These are phyloP conservation scores for Paramecium sexaurelia DNA, from an alignment of 73 alveolate species.

Conservation along the genomic window DNA sequence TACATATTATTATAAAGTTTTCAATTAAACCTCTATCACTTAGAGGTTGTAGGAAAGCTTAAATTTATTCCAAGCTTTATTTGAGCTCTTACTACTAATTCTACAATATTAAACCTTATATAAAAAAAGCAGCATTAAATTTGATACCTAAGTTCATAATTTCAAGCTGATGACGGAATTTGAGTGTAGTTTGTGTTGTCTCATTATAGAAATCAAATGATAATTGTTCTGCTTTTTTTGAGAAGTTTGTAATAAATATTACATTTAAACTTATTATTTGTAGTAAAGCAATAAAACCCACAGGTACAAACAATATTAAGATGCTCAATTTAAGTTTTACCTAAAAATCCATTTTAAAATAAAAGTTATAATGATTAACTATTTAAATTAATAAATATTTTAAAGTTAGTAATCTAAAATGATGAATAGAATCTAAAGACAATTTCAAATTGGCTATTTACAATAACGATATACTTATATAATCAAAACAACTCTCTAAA, in stretches of 20 bases:
- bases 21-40: not conserved
- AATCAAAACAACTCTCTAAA: too few species aligned
- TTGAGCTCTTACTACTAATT: not conserved
- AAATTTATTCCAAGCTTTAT: not conserved
- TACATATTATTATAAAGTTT: not conserved
- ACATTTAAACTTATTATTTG: not conserved
- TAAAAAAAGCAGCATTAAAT: not conserved
- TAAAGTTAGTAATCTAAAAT: not conserved
- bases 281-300: not conserved
- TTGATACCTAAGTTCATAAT: not conserved
- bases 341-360: not conserved
- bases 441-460: too few species aligned
- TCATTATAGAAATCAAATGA: not conserved
- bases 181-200: not conserved
- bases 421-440: too few species aligned
- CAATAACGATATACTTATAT: too few species aligned
- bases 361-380: too few species aligned
- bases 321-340: not conserved
- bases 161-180: not conserved
- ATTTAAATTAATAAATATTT: too few species aligned
- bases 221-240: not conserved
- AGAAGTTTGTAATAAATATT: not conserved
- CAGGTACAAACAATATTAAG: not conserved
- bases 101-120: not conserved
- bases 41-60: not conserved